Conservation (phyloP, 2,329 filamentous ascomycete genomes). For the Aphanocladium album region DNA sequence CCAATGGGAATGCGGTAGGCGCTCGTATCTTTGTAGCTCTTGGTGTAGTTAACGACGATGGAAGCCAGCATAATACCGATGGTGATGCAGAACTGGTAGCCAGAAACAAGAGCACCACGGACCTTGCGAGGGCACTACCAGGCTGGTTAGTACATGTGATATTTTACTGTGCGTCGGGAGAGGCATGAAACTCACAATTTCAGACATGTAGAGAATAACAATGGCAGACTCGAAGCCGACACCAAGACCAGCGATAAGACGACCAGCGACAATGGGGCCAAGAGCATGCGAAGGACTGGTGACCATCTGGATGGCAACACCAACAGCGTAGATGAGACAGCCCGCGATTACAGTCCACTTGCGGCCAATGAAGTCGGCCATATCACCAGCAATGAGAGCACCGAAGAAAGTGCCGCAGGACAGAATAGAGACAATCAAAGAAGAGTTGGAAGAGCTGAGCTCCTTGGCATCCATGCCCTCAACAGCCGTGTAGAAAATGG, state of each 20-base stretch:
- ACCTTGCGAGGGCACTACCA: slow-evolving; percentile 59
- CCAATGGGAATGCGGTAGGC: slow-evolving; percentile 77
- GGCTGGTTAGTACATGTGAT: slow-evolving; percentile 16
- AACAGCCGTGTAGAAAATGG: slow-evolving; percentile 48
- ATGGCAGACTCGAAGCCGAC: slow-evolving; percentile 77
- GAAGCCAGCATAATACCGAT: slow-evolving; percentile 72
- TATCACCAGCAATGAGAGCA: slow-evolving; percentile 69
- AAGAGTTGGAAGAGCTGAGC: slow-evolving; percentile 40
- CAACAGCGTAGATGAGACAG: slow-evolving; percentile 65
- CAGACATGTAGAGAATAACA: slow-evolving; percentile 83
- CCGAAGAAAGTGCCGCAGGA: slow-evolving; percentile 76
- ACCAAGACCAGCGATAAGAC: slow-evolving; percentile 70
- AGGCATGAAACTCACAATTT: slow-evolving; percentile 52
- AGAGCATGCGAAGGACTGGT: slow-evolving; percentile 43
- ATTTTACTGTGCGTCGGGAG: slow-evolving; percentile 12
- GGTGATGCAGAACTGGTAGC: slow-evolving; percentile 80
- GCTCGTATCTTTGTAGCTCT: slow-evolving; percentile 55
- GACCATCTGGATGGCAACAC: slow-evolving; percentile 62
- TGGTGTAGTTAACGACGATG: slow-evolving; percentile 66
- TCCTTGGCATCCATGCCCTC: slow-evolving; percentile 32
- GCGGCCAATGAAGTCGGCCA: slow-evolving; percentile 70
- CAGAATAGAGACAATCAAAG: slow-evolving; percentile 68
- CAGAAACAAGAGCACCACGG: slow-evolving; percentile 70
- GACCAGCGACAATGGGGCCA: slow-evolving; percentile 64
- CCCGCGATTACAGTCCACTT: slow-evolving; percentile 67